Base-by-base conservation (phyloP, 768 basidiomycete genomes). In the Leccinellum luteum region DNA sequence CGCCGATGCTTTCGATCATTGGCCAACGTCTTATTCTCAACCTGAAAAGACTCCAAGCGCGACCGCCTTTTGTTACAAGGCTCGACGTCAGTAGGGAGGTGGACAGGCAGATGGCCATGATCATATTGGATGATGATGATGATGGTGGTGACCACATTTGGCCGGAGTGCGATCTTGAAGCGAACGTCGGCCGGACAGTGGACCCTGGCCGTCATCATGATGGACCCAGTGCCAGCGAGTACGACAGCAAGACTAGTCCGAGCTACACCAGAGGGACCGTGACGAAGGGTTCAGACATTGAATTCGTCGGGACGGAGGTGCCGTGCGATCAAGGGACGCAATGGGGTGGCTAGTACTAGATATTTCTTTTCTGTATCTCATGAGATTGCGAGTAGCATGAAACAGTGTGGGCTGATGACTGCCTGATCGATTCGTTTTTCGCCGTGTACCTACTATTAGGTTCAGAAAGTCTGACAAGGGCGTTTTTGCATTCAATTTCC, bases 11-110 rank as follows among this genome's bases (percentile, higher is more conserved):
- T 15, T 58, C 64, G 0, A 21, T 60, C 6, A 17, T 49, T 1
- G 66, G 66, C 19, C 66, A 67, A 49, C 66, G 61, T 4, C 57
- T 62, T 12, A 51, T 67, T 19, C 53, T 67, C 28, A 67, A 65
- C 35, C 59, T 67, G 23, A 56, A 58, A 12, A 52, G 50, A 47
- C 45, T 51, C 14, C 31, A 49, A 19, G 48, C 25, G 14, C 63
- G 28, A 25, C 21, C 28, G 2, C 43, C 38, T 41, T n/a, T 4
- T 10, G n/a, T 52, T 2, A 31, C 47, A 1, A 58, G 31, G 4
- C 27, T 38, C 15, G 58, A 62, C 32, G 17, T 67, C 9, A 64
- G 66, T 9, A 51, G 23, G 25, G 66, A 65, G 14, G 56, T 68
- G 7, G 57, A 67, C 54, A 51, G 59, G 35, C 66, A 67, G 48